These are phyloP conservation scores for Tetracladium marchalianum DNA, from an alignment of 495 filamentous ascomycete genomes.

Conservation along the genomic window DNA sequence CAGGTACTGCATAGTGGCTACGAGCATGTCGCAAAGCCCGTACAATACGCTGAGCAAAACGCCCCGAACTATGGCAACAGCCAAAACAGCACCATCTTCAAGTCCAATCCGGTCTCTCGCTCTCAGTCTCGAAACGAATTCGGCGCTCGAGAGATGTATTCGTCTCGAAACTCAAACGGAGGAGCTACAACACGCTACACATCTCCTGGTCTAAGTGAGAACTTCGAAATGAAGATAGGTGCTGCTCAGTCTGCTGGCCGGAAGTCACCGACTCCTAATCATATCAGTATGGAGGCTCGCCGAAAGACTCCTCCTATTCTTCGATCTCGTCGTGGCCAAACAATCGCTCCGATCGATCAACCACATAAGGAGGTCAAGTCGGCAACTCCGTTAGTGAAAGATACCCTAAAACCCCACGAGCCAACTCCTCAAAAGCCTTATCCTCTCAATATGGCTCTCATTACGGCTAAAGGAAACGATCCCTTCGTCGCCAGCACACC, in stretches of 20 bases:
- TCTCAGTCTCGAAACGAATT: neutral
- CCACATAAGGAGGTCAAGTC: neutral
- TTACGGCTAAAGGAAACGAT: conserved; percentile 4
- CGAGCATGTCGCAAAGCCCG: no score
- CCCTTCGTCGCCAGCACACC: neutral
- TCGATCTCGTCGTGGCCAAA: conserved; percentile 8
- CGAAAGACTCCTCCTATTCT: conserved; percentile 6
- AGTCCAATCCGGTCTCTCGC: neutral
- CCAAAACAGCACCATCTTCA: neutral
- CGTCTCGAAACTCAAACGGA: neutral
- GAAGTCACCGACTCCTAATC: neutral
- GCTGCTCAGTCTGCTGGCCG: conserved; percentile 1
- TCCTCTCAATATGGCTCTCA: conserved; percentile 4
- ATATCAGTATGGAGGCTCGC: conserved; percentile 7
- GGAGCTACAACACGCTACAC: neutral
- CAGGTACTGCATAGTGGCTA: no score
- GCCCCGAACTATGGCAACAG: neutral
- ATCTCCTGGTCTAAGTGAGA: neutral
- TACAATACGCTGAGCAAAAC: no score
- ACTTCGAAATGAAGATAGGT: neutral
- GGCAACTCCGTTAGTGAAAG: neutral
- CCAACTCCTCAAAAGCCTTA: neutral
- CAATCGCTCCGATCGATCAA: neutral
- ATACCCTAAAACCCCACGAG: neutral
- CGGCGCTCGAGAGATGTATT: neutral